Evolutionary conservation across 2,329 filamentous ascomycete species (phyloP), one percentile per base, ranked within the genome.

Genomic region (Cercospora brassicicola): DNA sequence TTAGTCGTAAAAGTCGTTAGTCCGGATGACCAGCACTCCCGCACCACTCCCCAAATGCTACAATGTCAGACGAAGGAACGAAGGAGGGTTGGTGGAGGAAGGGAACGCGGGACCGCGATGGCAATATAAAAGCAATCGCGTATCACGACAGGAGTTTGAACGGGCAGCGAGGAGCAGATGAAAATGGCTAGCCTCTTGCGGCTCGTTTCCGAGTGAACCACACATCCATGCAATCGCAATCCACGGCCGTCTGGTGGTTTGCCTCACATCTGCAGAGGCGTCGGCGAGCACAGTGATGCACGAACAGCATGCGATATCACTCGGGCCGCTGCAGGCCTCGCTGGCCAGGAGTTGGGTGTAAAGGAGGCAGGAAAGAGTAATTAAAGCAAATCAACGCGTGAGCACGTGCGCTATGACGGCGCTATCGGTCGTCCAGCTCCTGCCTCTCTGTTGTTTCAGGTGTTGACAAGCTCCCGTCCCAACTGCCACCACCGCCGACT

Each of bases 221-320:
- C 31, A 55, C 15, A 65, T 65, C 55, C 63, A 60, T 65, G 63
- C 63, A 65, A 60, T 51, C 62, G 51, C 48, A 26, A 11, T 59
- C 39, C 31, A 53, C 10, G 60, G 45, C 39, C 60, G 28, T 62
- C 45, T 61, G 23, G n/a, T 61, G 53, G 53, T 57, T 33, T 57
- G 53, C 53, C 30, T 26, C 20, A 28, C 20, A 48, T 48, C 5
- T 61, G 59, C 57, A 45, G 20, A 26, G 23, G 57, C 18, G 23
- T 9, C 33, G n/a, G 15, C 33, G 56, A 33, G 56, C 31, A 39
- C 28, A 36, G 57, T 23, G 31, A 39, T 39, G 57, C 57, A 31
- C 45, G 60, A 45, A 18, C 45, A 28, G 60, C 45, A 13, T 51
- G 39, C 60, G 23, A 53, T 62, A 30, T 45, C n/a, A 62, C 45